phyloP scores from a whole-genome alignment of 202 grass and related monocot species.

The Cymbopogon flexuosus region DNA sequence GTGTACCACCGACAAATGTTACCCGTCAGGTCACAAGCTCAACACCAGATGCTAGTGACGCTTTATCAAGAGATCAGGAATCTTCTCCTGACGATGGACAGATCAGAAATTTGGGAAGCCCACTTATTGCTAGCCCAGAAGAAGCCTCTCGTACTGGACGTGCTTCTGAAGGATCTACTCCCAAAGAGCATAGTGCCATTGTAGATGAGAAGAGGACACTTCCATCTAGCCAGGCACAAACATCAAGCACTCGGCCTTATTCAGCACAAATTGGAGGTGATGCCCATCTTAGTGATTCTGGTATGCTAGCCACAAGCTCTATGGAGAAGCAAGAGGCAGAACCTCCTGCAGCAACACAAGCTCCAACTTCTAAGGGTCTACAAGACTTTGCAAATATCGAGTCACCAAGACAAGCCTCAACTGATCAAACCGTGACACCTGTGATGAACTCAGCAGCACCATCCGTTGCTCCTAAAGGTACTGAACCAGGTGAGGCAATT shows the following conservation, averaged over 20 bases:
- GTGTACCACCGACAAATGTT: neutral
- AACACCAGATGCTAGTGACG: neutral
- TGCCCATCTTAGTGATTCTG: neutral
- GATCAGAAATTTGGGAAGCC: neutral
- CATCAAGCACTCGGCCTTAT: neutral
- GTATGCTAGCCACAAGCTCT: neutral
- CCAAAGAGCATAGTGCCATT: neutral
- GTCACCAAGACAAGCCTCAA: neutral
- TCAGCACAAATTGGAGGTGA: neutral
- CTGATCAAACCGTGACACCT: neutral
- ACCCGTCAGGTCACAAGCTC: neutral
- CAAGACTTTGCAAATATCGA: neutral
- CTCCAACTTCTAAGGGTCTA: neutral
- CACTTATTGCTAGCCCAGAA: neutral
- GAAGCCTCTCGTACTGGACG: neutral
- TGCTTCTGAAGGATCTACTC: neutral
- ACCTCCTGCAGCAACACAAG: neutral
- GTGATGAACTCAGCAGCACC: neutral
- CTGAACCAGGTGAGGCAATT: neutral
- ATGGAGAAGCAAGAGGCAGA: neutral
- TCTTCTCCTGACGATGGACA: neutral
- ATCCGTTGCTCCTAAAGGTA: constrained; percentile 9
- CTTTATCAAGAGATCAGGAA: neutral
- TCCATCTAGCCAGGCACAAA: constrained; percentile 3
- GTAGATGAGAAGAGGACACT: neutral